Percentiles rank a stretch among this genome's conserved stretches.
Evolutionary conservation across 208 protist genomes (phyloP).

Genomic region (Crithidia thermophila): DNA sequence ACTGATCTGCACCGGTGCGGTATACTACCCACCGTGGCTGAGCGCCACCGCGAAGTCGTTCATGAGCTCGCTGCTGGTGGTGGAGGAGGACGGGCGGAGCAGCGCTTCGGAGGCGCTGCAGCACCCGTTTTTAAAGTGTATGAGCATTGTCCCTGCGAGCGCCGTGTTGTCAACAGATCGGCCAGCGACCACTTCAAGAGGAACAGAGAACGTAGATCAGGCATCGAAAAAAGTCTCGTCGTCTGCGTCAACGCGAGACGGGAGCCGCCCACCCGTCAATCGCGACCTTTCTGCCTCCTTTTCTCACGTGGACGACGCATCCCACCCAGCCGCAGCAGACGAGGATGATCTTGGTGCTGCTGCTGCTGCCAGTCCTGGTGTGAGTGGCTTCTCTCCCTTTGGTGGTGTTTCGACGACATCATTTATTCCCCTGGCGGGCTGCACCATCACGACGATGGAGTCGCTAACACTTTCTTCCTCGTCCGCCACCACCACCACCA

Average conservation of each 20-base stretch:
- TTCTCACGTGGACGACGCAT: conserved; percentile 8
- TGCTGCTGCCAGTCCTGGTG: no score
- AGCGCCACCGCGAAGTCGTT: conserved; percentile 60
- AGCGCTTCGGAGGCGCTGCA: conserved; percentile 46
- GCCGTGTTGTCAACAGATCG: no score
- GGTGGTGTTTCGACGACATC: background rate
- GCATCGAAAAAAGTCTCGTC: background rate
- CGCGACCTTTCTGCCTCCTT: background rate
- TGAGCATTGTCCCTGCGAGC: background rate
- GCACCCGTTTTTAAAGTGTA: conserved; percentile 86
- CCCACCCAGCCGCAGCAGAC: no score
- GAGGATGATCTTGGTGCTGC: no score
- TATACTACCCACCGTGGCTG: conserved; percentile 32
- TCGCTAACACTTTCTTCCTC: conserved; percentile 7
- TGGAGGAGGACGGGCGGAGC: conserved; percentile 51
- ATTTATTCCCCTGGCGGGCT: background rate
- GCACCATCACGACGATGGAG: background rate
- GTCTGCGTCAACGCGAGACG: background rate
- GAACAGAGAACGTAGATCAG: no score
- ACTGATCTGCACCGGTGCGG: conserved; percentile 41
- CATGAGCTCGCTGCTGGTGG: conserved; percentile 48
- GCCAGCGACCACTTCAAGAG: no score
- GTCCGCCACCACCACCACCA: no score
- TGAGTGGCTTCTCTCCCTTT: background rate
- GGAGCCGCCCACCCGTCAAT: background rate